Percentiles rank a stretch among this genome's conserved stretches.
Evolutionary conservation across 73 alveolate species (phyloP).

Genomic region (Paramecium bursaria): DNA sequence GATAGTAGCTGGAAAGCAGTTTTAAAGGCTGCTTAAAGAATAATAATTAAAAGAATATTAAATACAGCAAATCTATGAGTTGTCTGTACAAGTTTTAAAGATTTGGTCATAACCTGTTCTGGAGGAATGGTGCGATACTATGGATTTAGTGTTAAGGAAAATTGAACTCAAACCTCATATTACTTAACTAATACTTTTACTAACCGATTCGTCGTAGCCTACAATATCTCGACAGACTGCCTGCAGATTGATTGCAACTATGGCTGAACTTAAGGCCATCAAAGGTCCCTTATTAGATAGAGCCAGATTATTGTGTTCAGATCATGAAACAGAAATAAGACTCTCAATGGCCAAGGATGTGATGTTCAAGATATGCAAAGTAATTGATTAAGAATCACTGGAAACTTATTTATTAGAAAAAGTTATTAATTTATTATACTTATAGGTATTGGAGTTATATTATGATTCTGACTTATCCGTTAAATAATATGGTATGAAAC

Average conservation of each 20-base stretch:
- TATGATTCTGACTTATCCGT: slow-evolving; percentile 54
- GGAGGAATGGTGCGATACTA: slow-evolving; percentile 36
- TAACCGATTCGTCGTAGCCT: slow-evolving; percentile 66
- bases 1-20: slow-evolving; percentile 40
- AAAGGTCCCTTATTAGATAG: slow-evolving; percentile 68
- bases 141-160: background rate
- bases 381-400: slow-evolving; percentile 38
- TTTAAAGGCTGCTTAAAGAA: background rate
- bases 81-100: slow-evolving; percentile 38
- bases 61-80: slow-evolving; percentile 29
- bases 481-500: slow-evolving; percentile 52
- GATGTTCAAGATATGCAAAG: slow-evolving; percentile 41
- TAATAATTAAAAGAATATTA: background rate
- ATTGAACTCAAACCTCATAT: slow-evolving; percentile 6
- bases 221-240: slow-evolving; percentile 61
- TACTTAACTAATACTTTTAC: slow-evolving; percentile 28
- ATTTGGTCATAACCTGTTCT: slow-evolving; percentile 65
- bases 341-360: slow-evolving; percentile 60
- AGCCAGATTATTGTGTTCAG: slow-evolving; percentile 62
- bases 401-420: slow-evolving; percentile 60
- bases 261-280: slow-evolving; percentile 60
- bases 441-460: slow-evolving; percentile 39
- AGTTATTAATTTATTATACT: background rate
- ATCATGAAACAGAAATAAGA: slow-evolving; percentile 62
- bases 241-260: slow-evolving; percentile 52